Evolutionary conservation across 495 filamentous ascomycete species (phyloP).

Genomic region (Talaromyces thailandensis): DNA sequence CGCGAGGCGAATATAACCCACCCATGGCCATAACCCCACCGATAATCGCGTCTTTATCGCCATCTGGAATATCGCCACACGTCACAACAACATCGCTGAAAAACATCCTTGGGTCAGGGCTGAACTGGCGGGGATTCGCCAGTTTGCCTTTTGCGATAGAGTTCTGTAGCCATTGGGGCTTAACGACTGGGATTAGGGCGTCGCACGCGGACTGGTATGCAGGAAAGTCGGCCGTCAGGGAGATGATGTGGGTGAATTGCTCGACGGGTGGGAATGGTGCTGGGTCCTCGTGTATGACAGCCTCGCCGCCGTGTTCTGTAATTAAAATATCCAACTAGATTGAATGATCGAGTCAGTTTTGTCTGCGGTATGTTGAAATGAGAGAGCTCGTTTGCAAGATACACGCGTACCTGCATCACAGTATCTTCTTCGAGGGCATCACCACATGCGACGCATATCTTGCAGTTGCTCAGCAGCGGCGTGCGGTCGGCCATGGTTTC

Average conservation of each 20-base stretch:
- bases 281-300: constrained; percentile 32
- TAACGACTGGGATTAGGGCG: constrained; percentile 75
- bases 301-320: constrained; percentile 46
- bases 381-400: neutral
- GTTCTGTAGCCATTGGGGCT: constrained; percentile 65
- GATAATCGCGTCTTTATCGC: constrained; percentile 85
- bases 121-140: constrained; percentile 74
- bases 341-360: neutral
- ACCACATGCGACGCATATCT: constrained; percentile 30
- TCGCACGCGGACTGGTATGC: constrained; percentile 63
- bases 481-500: constrained; percentile 21
- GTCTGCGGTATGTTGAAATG: neutral
- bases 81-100: constrained; percentile 73
- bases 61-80: constrained; percentile 73
- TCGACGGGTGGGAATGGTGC: constrained; percentile 41
- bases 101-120: constrained; percentile 83
- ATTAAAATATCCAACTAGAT: constrained; percentile 10
- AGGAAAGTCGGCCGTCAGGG: constrained; percentile 78
- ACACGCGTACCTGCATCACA: constrained; percentile 27
- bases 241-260: constrained; percentile 73
- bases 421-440: constrained; percentile 40
- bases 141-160: constrained; percentile 59
- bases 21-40: constrained; percentile 87
- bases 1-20: constrained; percentile 60
- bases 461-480: constrained; percentile 35